phyloP scores from a whole-genome alignment of 345 rosid species.

The Lenwebbia sp. region DNA sequence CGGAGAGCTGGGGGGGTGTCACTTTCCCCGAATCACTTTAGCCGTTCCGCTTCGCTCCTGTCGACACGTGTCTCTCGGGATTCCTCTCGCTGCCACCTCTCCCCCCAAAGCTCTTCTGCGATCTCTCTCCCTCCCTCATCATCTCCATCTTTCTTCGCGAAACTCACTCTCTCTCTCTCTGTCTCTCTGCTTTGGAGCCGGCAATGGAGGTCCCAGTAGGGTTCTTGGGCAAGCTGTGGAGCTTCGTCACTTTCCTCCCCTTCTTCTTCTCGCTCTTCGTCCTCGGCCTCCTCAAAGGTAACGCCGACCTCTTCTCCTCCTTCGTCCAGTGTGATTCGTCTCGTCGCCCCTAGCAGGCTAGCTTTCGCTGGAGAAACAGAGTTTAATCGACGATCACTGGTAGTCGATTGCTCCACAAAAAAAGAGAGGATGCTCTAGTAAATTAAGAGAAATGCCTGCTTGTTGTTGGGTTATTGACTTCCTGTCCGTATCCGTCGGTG shows the following conservation, averaged over 20 bases:
- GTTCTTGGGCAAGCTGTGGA: slow-evolving; percentile 55
- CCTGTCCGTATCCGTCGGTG: not conserved
- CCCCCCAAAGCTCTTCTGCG: not conserved
- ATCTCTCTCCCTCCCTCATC: not conserved
- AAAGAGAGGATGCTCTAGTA: not conserved
- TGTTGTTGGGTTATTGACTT: not conserved
- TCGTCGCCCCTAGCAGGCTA: not conserved
- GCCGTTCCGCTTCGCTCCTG: not conserved
- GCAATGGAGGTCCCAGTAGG: slow-evolving; percentile 60
- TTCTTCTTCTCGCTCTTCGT: slow-evolving; percentile 50
- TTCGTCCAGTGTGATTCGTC: not conserved
- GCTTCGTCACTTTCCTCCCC: slow-evolving; percentile 57
- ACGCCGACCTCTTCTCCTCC: not conserved
- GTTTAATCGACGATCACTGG: no score
- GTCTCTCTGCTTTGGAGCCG: not conserved
- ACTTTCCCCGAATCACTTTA: no score
- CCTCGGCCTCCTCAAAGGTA: slow-evolving; percentile 60
- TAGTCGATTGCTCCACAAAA: no score
- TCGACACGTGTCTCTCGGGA: not conserved
- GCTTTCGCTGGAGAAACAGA: not conserved
- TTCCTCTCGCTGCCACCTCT: not conserved
- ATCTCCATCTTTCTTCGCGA: not conserved
- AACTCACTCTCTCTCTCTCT: not conserved
- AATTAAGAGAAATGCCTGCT: not conserved
- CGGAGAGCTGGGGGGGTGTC: no score